A percentile compares a stretch with the other conserved stretches of the same genome.
phyloP scores from a whole-genome alignment of 176 grass and related monocot species.

The Typha latifolia region DNA sequence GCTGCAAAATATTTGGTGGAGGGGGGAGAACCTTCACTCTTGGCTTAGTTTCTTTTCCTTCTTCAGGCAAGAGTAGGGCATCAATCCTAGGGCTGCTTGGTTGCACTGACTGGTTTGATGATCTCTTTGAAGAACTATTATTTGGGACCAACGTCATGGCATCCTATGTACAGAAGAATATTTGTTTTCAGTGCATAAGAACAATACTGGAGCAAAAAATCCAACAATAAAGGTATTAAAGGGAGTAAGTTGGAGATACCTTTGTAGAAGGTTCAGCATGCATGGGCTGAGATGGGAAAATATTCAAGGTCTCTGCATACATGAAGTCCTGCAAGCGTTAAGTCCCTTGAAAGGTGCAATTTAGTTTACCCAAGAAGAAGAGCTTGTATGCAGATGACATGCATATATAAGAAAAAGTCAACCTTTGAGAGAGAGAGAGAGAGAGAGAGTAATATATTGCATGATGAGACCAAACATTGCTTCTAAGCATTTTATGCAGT shows the following conservation, averaged over 20 bases:
- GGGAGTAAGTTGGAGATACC: not conserved
- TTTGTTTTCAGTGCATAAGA: not conserved
- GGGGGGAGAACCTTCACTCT: conserved; percentile 5
- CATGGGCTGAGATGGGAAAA: conserved; percentile 74
- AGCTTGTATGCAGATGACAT: not conserved
- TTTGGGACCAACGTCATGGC: conserved; percentile 9
- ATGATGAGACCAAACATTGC: no score
- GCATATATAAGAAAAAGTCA: not conserved
- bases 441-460: no score
- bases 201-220: not conserved
- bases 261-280: conserved; percentile 31
- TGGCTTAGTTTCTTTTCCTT: conserved; percentile 2
- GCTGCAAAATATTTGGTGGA: not conserved
- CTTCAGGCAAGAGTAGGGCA: not conserved
- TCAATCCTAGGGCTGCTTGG: not conserved
- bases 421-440: not conserved
- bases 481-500: no score
- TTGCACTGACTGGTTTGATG: conserved; percentile 9
- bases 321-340: not conserved
- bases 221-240: not conserved
- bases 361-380: not conserved
- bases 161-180: not conserved
- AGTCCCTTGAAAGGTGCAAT: not conserved
- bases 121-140: conserved; percentile 5
- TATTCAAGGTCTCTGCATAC: conserved; percentile 62